A percentile compares a stretch with the other conserved stretches of the same genome.
Evolutionary conservation across 768 basidiomycete species (phyloP).

Genomic region (Collybiopsis luxurians): DNA sequence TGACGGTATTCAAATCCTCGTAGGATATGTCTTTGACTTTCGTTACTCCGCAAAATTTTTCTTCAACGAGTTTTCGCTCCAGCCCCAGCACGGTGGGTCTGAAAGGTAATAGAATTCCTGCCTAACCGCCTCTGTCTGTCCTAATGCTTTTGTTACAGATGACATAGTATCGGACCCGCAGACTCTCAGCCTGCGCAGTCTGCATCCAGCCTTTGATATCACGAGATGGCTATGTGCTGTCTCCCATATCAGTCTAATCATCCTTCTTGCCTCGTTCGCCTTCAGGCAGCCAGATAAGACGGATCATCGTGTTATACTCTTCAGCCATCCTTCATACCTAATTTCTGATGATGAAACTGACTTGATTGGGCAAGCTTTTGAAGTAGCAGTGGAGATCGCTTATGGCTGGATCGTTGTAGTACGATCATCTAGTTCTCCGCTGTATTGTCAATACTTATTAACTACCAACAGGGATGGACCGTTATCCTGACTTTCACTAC

Average conservation of each 20-base stretch:
- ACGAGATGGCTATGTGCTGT: constrained; percentile 2
- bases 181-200: background rate
- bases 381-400: background rate
- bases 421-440: background rate
- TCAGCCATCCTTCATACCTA: background rate
- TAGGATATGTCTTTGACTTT: background rate
- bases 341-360: background rate
- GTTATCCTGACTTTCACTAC: background rate
- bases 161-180: background rate
- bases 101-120: too few relatives aligned
- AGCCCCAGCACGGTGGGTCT: too few relatives aligned
- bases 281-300: background rate
- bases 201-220: constrained; percentile 3
- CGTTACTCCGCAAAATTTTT: background rate
- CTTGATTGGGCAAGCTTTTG: background rate
- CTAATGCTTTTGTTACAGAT: background rate
- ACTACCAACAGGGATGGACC: background rate
- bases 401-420: constrained; percentile 1
- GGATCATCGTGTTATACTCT: background rate
- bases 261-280: background rate
- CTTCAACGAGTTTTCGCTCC: background rate
- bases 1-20: background rate
- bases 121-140: too few relatives aligned
- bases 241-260: background rate
- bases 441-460: background rate